Percentiles rank a stretch among this genome's conserved stretches.
Evolutionary conservation across 1,284 basidiomycete species (phyloP).

Genomic region (Naganishia sp.): DNA sequence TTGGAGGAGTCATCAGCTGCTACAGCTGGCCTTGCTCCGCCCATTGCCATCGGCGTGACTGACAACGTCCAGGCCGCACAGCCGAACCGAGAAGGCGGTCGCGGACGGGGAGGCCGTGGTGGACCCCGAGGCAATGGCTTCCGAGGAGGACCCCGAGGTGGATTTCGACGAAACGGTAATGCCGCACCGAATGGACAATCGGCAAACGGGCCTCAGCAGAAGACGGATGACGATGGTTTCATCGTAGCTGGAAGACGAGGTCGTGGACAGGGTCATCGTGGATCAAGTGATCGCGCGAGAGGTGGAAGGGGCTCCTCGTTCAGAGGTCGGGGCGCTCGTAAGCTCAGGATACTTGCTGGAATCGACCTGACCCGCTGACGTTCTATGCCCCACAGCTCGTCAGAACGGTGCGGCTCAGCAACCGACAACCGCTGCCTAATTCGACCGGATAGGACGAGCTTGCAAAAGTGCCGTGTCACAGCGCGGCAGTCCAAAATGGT

Average conservation of each 20-base stretch:
- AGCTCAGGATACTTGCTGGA: not conserved
- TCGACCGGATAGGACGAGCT: too few species aligned
- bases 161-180: constrained; percentile 10
- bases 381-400: not conserved
- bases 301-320: constrained; percentile 18
- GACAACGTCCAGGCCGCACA: not conserved
- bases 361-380: too few species aligned
- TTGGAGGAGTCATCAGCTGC: not conserved
- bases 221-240: constrained; percentile 28
- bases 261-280: not conserved
- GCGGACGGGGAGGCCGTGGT: constrained; percentile 24
- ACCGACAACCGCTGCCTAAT: not conserved
- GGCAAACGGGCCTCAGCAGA: not conserved
- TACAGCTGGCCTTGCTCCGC: constrained; percentile 2
- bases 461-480: not conserved
- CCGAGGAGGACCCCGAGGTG: constrained; percentile 23
- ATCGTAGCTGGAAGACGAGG: constrained; percentile 20
- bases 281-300: not conserved
- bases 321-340: constrained; percentile 20
- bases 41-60: constrained; percentile 8
- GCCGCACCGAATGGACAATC: not conserved
- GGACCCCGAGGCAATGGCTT: constrained; percentile 16
- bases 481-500: not conserved
- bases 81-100: constrained; percentile 5
- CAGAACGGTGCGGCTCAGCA: constrained; percentile 1